Evolutionary conservation across 2,329 filamentous ascomycete genomes (phyloP), one percentile per base, ranked within the genome.

Genomic region (Diaporthe citriasiana): DNA sequence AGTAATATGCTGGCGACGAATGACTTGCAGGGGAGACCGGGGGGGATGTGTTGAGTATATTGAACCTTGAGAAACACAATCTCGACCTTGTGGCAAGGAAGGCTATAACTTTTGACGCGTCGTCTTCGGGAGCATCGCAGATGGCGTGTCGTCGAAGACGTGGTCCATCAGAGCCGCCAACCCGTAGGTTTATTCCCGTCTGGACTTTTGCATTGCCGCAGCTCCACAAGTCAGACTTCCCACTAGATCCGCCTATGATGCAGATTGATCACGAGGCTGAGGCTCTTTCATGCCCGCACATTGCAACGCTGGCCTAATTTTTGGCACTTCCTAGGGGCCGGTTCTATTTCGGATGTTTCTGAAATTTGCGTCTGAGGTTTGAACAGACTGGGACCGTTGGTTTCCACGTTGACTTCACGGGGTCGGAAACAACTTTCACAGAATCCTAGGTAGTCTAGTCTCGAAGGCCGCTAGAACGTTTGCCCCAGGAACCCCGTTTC

Each of bases 401-500:
- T 68, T 68, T 68, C 63, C 40, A 40, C 63, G 33, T 53, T 68
- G n/a, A 9, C 33, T 53, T 53, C 38, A n/a, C 13, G 7, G 15
- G 45, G n/a, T n/a, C 45, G 8, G 47, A 68, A 68, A 68, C 63
- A 66, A 50, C 45, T 7, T 51, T 30, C 8, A 51, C 30, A 51
- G 63, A n/a, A n/a, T 25, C 19, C 30, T 35, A 53, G 22, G 22
- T 4, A 19, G 45, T 66, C 60, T 22, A 47, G 45, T 50, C 47
- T 68, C 33, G 63, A 68, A 68, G 33, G 56, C 25, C 70, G 70
- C 70, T 71, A 71, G 70, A 63, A 71, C 56, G 27, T 25, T 63
- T 51, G 47, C 70, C 47, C 17, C 22, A 70, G 66, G 51, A 19
- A 33, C 40, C 38, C 19, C 40, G 53, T 25, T 3, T 27, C 6